Evolutionary conservation across 2,329 filamentous ascomycete species (phyloP).

Genomic region (Parafenestella ontariensis): DNA sequence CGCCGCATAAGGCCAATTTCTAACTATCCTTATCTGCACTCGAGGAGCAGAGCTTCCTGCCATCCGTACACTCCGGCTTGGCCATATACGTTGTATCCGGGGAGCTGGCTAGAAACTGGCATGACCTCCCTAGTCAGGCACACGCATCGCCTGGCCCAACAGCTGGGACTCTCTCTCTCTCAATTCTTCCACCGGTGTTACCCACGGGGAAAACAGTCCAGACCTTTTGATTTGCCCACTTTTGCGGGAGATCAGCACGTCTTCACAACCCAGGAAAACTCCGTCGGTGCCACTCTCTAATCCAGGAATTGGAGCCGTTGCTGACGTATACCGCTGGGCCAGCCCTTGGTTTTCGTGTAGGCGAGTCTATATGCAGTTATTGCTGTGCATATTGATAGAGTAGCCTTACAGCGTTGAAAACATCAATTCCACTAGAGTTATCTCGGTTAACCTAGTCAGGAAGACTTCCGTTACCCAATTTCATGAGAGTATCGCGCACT

Average conservation of each 20-base stretch:
- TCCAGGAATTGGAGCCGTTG: conserved; percentile 17
- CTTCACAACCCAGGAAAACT: conserved; percentile 1
- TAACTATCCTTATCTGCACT: too few relatives aligned
- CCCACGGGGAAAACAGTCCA: conserved; percentile 1
- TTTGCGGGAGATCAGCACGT: conserved; percentile 7
- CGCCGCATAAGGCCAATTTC: neutral
- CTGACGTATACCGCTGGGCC: conserved; percentile 14
- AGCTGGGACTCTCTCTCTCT: neutral
- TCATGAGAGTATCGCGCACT: neutral
- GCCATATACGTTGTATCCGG: neutral
- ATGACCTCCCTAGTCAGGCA: neutral
- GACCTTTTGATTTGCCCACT: conserved; percentile 3
- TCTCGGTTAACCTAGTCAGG: conserved; percentile 14
- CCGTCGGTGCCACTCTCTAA: conserved; percentile 2
- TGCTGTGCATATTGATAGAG: conserved; percentile 13
- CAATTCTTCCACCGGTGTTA: conserved; percentile 1
- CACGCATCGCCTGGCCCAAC: neutral
- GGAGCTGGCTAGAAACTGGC: neutral
- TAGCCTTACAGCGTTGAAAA: neutral
- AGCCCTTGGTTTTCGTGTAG: conserved; percentile 4
- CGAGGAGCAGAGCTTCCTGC: neutral
- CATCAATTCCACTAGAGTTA: conserved; percentile 9
- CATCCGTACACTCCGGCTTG: neutral
- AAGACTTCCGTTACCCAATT: neutral
- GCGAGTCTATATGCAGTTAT: conserved; percentile 25